phyloP scores from a whole-genome alignment of 768 basidiomycete genomes.

The Rhizopogon vinicolor region DNA sequence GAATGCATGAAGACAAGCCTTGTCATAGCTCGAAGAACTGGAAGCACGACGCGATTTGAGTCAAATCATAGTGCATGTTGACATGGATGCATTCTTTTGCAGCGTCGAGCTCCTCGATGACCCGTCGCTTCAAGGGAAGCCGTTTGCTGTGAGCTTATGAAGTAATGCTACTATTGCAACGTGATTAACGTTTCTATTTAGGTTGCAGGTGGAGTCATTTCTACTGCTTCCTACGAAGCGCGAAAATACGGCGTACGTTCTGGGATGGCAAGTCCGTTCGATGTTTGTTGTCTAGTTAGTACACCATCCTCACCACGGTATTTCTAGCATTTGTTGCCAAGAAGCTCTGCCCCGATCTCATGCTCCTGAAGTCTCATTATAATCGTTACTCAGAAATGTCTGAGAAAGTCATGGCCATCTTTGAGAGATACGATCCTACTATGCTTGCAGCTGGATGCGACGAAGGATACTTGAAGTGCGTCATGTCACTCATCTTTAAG shows the following conservation, averaged over 20 bases:
- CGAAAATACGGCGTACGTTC: conserved; percentile 88
- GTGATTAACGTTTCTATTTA: conserved; percentile 13
- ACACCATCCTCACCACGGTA: background rate
- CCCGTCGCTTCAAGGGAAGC: conserved; percentile 60
- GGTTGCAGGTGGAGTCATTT: conserved; percentile 82
- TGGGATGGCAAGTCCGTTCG: conserved; percentile 82
- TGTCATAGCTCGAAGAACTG: conserved; percentile 52
- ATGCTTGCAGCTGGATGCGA: conserved; percentile 80
- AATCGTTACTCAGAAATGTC: conserved; percentile 69
- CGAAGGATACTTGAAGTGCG: conserved; percentile 89
- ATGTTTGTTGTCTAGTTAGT: background rate
- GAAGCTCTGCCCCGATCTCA: conserved; percentile 89
- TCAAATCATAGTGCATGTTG: conserved; percentile 88
- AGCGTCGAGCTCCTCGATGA: conserved; percentile 71
- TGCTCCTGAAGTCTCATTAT: conserved; percentile 57
- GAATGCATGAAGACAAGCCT: background rate
- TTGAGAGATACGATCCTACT: conserved; percentile 68
- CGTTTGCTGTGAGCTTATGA: conserved; percentile 56
- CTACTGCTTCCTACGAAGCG: conserved; percentile 91
- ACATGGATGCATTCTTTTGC: conserved; percentile 94
- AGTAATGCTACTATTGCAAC: background rate
- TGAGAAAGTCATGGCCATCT: conserved; percentile 60
- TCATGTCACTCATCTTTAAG: background rate
- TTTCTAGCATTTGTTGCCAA: conserved; percentile 79
- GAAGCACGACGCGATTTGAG: conserved; percentile 74